Percentiles rank a stretch among this genome's conserved stretches.
Evolutionary conservation across 1,139 yeast species (phyloP).

Genomic region (Nakaseomyces bracarensis): DNA sequence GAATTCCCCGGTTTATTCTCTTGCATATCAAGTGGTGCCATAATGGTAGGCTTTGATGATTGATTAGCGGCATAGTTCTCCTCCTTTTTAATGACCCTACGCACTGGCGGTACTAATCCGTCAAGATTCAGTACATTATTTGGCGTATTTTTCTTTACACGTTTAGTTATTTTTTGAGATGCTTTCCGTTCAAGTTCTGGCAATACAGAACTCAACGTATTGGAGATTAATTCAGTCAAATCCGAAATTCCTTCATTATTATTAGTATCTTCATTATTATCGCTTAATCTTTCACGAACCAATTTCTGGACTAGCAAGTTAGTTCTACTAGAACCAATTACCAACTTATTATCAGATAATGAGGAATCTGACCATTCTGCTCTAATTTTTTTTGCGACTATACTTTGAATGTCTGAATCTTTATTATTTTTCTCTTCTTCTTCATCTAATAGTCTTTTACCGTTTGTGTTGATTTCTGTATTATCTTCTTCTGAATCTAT

Average conservation of each 20-base stretch:
- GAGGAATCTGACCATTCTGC: background rate
- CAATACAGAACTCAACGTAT: constrained; percentile 2
- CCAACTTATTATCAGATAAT: background rate
- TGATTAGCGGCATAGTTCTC: no score
- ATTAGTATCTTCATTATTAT: background rate
- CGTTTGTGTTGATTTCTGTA: background rate
- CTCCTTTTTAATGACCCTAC: constrained; percentile 4
- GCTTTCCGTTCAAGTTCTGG: constrained; percentile 4
- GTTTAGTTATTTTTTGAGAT: background rate
- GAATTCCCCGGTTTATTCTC: no score
- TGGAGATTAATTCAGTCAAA: background rate
- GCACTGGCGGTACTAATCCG: constrained; percentile 13
- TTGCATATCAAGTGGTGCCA: no score
- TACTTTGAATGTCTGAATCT: background rate
- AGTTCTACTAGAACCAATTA: background rate
- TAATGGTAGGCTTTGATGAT: no score
- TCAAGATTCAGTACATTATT: constrained; percentile 13
- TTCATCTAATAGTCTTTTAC: background rate
- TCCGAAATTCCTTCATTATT: background rate
- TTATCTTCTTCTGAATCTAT: background rate
- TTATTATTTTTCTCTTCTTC: background rate
- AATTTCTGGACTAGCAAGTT: background rate
- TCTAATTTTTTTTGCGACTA: background rate
- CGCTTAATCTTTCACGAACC: background rate
- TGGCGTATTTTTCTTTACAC: constrained; percentile 7